Evolutionary conservation across 192 early-diverging fungal species (phyloP).

Genomic region (Rhizophlyctis rosea): DNA sequence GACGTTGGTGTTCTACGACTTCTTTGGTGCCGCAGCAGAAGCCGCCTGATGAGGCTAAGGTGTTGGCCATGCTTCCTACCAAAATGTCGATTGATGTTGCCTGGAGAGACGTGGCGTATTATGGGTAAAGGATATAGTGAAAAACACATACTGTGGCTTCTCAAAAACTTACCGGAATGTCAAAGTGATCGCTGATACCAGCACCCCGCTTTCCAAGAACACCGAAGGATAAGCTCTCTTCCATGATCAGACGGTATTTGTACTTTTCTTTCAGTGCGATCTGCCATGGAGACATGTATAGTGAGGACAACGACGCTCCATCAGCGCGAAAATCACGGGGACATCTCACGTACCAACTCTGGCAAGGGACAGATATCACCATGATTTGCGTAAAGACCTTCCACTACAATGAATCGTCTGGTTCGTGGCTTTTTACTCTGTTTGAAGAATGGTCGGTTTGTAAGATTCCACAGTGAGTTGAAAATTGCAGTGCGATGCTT

Average conservation of each 20-base stretch:
- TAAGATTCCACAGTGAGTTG: too few species aligned
- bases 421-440: slow-evolving; percentile 64
- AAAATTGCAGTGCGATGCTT: too few species aligned
- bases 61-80: slow-evolving; percentile 75
- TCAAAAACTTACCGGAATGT: slow-evolving; percentile 52
- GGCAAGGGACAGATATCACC: slow-evolving; percentile 85
- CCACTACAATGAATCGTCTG: slow-evolving; percentile 90
- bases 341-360: slow-evolving; percentile 48
- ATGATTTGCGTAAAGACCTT: slow-evolving; percentile 84
- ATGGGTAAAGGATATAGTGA: not conserved
- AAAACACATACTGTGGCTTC: too few species aligned
- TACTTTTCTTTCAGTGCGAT: slow-evolving; percentile 89
- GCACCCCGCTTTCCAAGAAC: slow-evolving; percentile 80
- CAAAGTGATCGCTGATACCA: slow-evolving; percentile 82
- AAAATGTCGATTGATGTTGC: slow-evolving; percentile 84
- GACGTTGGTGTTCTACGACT: slow-evolving; percentile 86
- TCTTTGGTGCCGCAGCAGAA: slow-evolving; percentile 87
- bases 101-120: slow-evolving; percentile 15
- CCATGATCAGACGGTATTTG: slow-evolving; percentile 95
- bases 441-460: too few species aligned
- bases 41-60: slow-evolving; percentile 81
- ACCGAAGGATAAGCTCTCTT: slow-evolving; percentile 90
- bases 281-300: slow-evolving; percentile 19
- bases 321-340: not conserved
- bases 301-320: not conserved